Conservation (phyloP, 164 flowering plant species). For the Litsea cubeba region DNA sequence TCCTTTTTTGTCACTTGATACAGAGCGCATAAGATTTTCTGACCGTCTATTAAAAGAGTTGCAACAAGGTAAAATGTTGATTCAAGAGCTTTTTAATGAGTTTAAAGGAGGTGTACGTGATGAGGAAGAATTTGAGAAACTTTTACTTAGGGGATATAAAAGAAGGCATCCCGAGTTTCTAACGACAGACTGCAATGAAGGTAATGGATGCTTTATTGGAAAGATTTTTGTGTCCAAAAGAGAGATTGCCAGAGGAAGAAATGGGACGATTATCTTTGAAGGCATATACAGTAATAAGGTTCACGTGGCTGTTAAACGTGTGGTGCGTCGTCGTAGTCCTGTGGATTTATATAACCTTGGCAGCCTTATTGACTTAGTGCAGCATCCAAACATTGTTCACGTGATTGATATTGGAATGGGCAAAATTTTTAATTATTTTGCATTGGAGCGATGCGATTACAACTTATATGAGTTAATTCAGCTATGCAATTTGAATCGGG, state of each 20-base stretch:
- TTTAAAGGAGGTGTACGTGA: no score
- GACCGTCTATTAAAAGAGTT: no score
- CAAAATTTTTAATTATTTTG: constrained; percentile 73
- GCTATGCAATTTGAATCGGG: constrained; percentile 11
- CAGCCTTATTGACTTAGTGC: constrained; percentile 78
- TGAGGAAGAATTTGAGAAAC: no score
- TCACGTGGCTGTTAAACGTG: constrained; percentile 85
- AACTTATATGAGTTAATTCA: constrained; percentile 61
- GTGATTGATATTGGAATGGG: constrained; percentile 85
- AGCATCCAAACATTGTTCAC: constrained; percentile 85
- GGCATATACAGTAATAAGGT: constrained; percentile 59
- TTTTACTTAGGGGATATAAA: no score
- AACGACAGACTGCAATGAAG: not conserved
- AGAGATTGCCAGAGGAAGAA: constrained; percentile 92
- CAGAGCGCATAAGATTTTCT: no score
- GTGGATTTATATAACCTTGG: constrained; percentile 81
- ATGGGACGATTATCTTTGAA: constrained; percentile 84
- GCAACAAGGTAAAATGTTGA: no score
- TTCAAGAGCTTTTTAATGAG: no score
- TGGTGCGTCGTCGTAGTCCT: constrained; percentile 68
- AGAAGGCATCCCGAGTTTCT: no score
- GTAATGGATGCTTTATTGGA: constrained; percentile 56
- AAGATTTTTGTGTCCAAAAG: constrained; percentile 48
- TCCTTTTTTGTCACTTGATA: no score
- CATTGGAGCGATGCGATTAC: constrained; percentile 80